Evolutionary conservation across 2,329 filamentous ascomycete species (phyloP), one percentile per base, ranked within the genome.

Genomic region (Fusarium haematococcum): DNA sequence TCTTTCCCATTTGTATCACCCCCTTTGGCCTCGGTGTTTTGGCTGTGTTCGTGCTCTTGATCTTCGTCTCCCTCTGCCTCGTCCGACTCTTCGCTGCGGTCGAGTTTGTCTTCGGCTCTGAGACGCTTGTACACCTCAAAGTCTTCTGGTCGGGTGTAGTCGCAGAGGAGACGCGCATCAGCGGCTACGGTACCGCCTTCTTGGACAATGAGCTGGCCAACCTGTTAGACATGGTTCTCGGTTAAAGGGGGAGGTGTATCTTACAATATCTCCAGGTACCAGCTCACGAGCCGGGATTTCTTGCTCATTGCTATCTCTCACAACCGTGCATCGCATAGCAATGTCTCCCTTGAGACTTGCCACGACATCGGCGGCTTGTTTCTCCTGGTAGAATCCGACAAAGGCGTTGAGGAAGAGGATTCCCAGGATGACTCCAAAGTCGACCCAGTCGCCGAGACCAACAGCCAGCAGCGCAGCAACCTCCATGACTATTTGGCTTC

Each of bases 401-500:
- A 73, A 73, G 27, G 71, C 71, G 2, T 73, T 73, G 13, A 73
- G 70, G 37, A 73, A 27, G n/a, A 73, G 67, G 4, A 73, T 73
- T 6, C 67, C 71, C 1, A 73, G 62, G 2, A 73, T 74, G 10
- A 73, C 71, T 1, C 71, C 70, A 16, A 73, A 73, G 27, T 73
- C 71, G 0, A 73, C 58, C 71, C 71, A 73, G 6, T 73, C 71
- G 0, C 70, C 70, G 5, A 73, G 27, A 14, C 70, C 71, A 11
- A 73, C 71, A 2, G 71, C 71, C 3, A 73, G 39, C 3, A 73
- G 30, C 2, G 71, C 71, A n/a, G 71, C 70, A 1, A 73, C 62
- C 43, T 73, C 71, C 71, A 73, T 73, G 2, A 73, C 71, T 73
- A 6, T 33, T 62, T 14, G 13, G n/a, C 41, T 8, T 32, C 27